Base-by-base conservation (phyloP, 805 yeast genomes). In the Candida nemodendra region DNA sequence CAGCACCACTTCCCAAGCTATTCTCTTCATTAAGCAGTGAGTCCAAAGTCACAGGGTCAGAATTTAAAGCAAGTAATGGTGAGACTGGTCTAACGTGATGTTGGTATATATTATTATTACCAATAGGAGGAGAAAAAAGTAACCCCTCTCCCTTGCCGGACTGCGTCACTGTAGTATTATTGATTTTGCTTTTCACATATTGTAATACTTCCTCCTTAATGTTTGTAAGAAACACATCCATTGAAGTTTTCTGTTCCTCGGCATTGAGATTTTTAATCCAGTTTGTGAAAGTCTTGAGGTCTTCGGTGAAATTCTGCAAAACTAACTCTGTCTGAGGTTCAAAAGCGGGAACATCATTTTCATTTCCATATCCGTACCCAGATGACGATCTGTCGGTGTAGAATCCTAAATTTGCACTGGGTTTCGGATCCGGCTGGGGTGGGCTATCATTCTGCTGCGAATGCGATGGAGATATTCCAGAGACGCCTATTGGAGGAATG, bases 211-310 rank as follows among this genome's bases (percentile, higher is more conserved):
- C 76, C 33, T 66, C 59, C 6, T 71, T 68, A 36, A 74, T 61
- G 42, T 62, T 65, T 42, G 59, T 60, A 45, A 77, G 61, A 53
- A 76, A 66, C 47, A 72, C 61, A 44, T 74, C 78, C 48, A 73
- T 62, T 58, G 73, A 65, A 27, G 72, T 60, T 38, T 64, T 56
- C 44, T 64, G 72, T 45, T 76, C 78, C 42, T 69, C 75, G 15
- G 70, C 64, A 36, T 56, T 64, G 51, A 76, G 62, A 47, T 60
- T 61, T 47, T 63, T 69, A 50, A 73, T 59, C 78, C 78, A 73
- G 40, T 59, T 59, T 39, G 69, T 65, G 50, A 68, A 74, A 28
- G 65, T 57, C 42, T 68, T 54, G 51, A 76, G 61, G 47, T 76
- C 79, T 48, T 57, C 66, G 37, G 63, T 57, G 56, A 70, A 59